Conservation (phyloP, 148 eudicot species). For the Dysphania ambrosioides region DNA sequence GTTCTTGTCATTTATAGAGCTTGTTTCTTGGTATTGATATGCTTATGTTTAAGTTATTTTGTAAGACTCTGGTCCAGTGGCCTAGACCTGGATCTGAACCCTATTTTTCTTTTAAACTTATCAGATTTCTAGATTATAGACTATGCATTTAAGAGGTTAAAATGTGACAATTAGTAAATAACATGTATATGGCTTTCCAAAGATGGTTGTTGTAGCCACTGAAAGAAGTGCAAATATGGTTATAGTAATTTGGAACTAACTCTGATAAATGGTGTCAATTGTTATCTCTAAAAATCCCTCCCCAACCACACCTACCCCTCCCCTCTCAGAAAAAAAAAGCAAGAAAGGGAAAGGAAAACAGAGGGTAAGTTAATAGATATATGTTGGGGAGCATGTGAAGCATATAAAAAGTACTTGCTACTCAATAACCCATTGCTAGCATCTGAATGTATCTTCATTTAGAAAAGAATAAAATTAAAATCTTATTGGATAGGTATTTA, state of each 20-base stretch:
- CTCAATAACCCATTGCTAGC: background rate
- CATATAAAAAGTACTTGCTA: background rate
- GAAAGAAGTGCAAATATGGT: background rate
- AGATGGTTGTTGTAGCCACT: background rate
- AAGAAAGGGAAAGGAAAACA: background rate
- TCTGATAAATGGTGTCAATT: too few species aligned
- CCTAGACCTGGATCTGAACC: background rate
- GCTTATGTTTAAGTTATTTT: background rate
- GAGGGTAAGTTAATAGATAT: background rate
- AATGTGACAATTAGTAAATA: background rate
- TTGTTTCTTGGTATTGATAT: background rate
- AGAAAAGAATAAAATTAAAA: background rate
- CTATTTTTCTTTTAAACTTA: background rate
- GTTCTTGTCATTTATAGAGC: background rate
- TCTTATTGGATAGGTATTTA: background rate
- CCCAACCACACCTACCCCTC: background rate
- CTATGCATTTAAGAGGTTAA: too few species aligned
- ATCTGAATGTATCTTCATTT: background rate
- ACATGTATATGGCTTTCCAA: background rate
- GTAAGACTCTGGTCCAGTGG: background rate
- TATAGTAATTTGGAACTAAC: background rate
- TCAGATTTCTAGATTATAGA: too few species aligned
- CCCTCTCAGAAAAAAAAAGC: background rate
- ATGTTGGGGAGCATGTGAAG: background rate
- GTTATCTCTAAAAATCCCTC: too few species aligned